These are phyloP conservation scores for Metschnikowia gruessii DNA, from an alignment of 805 yeast species.

Conservation along the genomic window DNA sequence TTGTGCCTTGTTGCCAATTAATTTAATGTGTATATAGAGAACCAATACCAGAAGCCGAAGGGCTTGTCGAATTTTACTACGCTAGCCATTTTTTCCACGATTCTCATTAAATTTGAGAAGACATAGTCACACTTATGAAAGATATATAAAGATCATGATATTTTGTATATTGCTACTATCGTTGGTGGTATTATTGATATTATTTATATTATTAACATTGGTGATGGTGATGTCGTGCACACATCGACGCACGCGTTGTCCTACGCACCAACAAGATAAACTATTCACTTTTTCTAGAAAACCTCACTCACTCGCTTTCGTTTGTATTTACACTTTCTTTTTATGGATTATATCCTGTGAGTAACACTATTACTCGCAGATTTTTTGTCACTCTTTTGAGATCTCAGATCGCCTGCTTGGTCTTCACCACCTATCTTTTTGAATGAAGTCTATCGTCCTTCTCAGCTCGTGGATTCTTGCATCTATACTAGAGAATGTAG, in stretches of 20 bases:
- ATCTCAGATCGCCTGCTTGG: neutral
- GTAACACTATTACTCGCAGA: neutral
- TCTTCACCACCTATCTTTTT: neutral
- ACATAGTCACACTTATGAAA: too few relatives aligned
- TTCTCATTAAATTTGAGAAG: too few relatives aligned
- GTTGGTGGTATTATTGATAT: too few relatives aligned
- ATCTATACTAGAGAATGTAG: slow-evolving; percentile 8
- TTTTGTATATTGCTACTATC: too few relatives aligned
- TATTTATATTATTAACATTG: too few relatives aligned
- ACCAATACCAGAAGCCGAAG: neutral
- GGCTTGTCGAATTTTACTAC: neutral
- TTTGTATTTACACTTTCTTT: too few relatives aligned
- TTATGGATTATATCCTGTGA: too few relatives aligned
- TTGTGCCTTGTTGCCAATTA: neutral
- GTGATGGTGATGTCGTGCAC: neutral
- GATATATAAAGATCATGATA: too few relatives aligned
- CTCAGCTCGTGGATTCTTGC: slow-evolving; percentile 18
- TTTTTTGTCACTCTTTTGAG: neutral
- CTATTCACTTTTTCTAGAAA: neutral
- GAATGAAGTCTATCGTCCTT: slow-evolving; percentile 15
- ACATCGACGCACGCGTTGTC: neutral
- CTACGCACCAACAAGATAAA: neutral
- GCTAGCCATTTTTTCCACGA: too few relatives aligned
- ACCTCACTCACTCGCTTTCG: too few relatives aligned
- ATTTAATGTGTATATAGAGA: neutral